Percentiles rank a stretch among this genome's conserved stretches.
Evolutionary conservation across 495 filamentous ascomycete genomes (phyloP).

Genomic region (Penicillium macrosclerotiorum): DNA sequence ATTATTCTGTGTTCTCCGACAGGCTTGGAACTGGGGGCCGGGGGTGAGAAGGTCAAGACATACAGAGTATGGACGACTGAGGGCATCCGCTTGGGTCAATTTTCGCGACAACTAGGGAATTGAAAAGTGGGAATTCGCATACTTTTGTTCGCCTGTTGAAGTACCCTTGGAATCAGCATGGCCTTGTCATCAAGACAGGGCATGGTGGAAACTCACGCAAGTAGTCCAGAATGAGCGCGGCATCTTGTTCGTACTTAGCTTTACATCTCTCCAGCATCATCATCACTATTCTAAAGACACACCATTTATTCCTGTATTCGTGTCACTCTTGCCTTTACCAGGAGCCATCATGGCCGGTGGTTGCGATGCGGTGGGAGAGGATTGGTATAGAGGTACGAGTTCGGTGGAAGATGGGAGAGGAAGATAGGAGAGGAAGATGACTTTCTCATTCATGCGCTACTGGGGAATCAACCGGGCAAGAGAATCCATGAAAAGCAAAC

Average conservation of each 20-base stretch:
- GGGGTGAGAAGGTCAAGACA: conserved; percentile 4
- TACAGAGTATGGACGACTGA: conserved; percentile 63
- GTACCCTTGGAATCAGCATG: not conserved
- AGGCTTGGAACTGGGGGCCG: not conserved
- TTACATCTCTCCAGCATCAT: not conserved
- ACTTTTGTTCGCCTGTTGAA: conserved; percentile 57
- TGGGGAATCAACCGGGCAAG: no score
- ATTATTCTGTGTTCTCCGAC: not conserved
- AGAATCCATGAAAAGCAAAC: no score
- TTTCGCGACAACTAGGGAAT: no score
- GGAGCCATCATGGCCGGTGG: conserved; percentile 42
- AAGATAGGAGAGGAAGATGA: no score
- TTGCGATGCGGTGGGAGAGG: not conserved
- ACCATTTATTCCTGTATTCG: conserved; percentile 41
- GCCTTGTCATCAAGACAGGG: not conserved
- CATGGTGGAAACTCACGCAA: conserved; percentile 46
- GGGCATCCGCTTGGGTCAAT: no score
- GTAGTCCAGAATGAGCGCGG: conserved; percentile 51
- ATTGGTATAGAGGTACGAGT: not conserved
- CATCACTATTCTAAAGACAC: conserved; percentile 11
- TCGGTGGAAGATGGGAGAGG: not conserved
- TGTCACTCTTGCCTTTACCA: conserved; percentile 49
- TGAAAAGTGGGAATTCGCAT: conserved; percentile 15
- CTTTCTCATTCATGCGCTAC: no score
- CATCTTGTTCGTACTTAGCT: conserved; percentile 17